A percentile compares a stretch with the other conserved stretches of the same genome.
Conservation (phyloP, 768 basidiomycete genomes). For the Dioszegia aurantiaca region DNA sequence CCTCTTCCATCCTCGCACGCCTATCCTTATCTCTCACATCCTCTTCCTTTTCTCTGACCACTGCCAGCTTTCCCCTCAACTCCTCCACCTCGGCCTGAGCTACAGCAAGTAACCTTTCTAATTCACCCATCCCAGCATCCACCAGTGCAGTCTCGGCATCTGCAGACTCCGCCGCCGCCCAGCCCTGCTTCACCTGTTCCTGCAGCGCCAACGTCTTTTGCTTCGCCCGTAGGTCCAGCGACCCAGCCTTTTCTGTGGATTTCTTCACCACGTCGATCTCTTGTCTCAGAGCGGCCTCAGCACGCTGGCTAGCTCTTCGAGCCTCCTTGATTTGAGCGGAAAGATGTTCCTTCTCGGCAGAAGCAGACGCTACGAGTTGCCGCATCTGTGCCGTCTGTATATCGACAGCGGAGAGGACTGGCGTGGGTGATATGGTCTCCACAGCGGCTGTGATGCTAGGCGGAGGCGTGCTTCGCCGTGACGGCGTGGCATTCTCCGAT, state of each 20-base stretch:
- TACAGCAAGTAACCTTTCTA: conserved; percentile 47
- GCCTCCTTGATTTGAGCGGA: conserved; percentile 69
- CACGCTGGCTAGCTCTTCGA: conserved; percentile 76
- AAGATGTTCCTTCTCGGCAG: conserved; percentile 67
- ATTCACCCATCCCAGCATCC: conserved; percentile 55
- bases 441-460: conserved; percentile 6
- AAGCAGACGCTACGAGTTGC: conserved; percentile 63
- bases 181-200: conserved; percentile 78
- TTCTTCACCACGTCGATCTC: conserved; percentile 83
- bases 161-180: conserved; percentile 58
- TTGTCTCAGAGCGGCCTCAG: conserved; percentile 71
- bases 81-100: conserved; percentile 32
- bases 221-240: conserved; percentile 71
- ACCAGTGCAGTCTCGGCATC: conserved; percentile 55
- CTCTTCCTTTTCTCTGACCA: conserved; percentile 36
- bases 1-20: conserved; percentile 38
- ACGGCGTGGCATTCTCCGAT: conserved; percentile 8
- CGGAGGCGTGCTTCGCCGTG: conserved; percentile 13
- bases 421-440: conserved; percentile 25
- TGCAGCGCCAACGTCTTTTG: conserved; percentile 85
- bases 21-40: conserved; percentile 39
- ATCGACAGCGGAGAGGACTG: conserved; percentile 38
- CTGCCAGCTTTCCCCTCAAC: conserved; percentile 28
- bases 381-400: conserved; percentile 56
- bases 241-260: conserved; percentile 72